A percentile compares a stretch with the other conserved stretches of the same genome.
Evolutionary conservation across 2,329 filamentous ascomycete genomes (phyloP).

Genomic region (Colletotrichum eleusines): DNA sequence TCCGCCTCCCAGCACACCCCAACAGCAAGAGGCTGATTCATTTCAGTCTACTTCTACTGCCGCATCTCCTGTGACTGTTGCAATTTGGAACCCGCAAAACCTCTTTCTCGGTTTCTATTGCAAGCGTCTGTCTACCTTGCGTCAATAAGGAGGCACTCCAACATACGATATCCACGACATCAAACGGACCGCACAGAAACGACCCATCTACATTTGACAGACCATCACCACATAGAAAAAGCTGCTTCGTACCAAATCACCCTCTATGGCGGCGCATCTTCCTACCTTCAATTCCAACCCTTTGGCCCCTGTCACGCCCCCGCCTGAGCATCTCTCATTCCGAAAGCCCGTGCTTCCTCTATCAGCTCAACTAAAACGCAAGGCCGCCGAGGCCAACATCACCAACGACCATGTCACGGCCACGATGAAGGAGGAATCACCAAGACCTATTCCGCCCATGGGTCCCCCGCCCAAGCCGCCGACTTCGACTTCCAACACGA

Average conservation of each 20-base stretch:
- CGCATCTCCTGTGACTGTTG: conserved; percentile 2
- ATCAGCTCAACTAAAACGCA: conserved; percentile 42
- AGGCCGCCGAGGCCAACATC: conserved; percentile 36
- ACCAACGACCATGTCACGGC: conserved; percentile 27
- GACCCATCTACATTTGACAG: background rate
- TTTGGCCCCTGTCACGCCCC: conserved; percentile 55
- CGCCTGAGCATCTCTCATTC: conserved; percentile 54
- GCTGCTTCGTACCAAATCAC: conserved; percentile 16
- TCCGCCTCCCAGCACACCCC: background rate
- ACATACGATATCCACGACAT: conserved; percentile 21
- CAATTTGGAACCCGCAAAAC: background rate
- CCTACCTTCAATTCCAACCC: conserved; percentile 47
- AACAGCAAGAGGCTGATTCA: background rate
- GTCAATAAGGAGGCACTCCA: conserved; percentile 9
- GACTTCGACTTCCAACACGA: conserved; percentile 15
- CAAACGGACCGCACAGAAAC: conserved; percentile 2
- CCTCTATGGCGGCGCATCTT: conserved; percentile 40
- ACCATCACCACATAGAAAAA: conserved; percentile 13
- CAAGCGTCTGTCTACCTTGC: background rate
- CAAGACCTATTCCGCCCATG: conserved; percentile 18
- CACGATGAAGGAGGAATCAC: conserved; percentile 35
- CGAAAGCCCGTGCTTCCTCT: conserved; percentile 37
- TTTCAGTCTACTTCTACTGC: conserved; percentile 14
- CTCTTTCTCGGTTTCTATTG: background rate
- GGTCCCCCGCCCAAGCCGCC: conserved; percentile 26